phyloP scores from a whole-genome alignment of 108 stramenopile species.

The Skeletonema tropicum region DNA sequence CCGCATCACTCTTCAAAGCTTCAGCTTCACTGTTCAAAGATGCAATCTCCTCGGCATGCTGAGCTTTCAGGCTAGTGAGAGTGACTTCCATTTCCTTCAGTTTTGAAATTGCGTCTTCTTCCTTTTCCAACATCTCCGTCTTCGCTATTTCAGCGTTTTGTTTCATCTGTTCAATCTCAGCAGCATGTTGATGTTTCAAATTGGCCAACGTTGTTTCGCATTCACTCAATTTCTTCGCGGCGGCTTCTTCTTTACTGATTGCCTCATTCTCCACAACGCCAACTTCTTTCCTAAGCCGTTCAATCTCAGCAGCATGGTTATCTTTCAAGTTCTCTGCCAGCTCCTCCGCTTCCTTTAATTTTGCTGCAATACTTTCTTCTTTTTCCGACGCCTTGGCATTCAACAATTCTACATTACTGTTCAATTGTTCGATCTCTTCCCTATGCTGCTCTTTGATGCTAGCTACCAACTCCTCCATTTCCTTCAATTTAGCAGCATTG shows the following conservation, averaged over 20 bases:
- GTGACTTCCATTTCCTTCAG: neutral
- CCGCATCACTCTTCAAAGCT: conserved; percentile 4
- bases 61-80: neutral
- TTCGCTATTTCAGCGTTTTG: neutral
- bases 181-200: neutral
- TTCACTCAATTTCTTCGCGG: neutral
- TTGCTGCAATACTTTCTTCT: neutral
- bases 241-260: neutral
- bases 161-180: neutral
- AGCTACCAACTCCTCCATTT: neutral
- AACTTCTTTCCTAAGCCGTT: neutral
- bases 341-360: neutral
- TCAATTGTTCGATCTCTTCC: neutral
- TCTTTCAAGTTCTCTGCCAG: neutral
- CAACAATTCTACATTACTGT: neutral
- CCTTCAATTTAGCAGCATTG: neutral
- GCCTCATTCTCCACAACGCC: neutral
- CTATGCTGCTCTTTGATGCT: neutral
- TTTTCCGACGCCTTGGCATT: neutral
- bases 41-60: neutral
- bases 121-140: neutral
- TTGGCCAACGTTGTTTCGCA: neutral
- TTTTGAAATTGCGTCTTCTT: neutral
- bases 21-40: conserved; percentile 18
- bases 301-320: neutral